Evolutionary conservation across 768 basidiomycete genomes (phyloP).

Genomic region (Cyclocybe aegerita): DNA sequence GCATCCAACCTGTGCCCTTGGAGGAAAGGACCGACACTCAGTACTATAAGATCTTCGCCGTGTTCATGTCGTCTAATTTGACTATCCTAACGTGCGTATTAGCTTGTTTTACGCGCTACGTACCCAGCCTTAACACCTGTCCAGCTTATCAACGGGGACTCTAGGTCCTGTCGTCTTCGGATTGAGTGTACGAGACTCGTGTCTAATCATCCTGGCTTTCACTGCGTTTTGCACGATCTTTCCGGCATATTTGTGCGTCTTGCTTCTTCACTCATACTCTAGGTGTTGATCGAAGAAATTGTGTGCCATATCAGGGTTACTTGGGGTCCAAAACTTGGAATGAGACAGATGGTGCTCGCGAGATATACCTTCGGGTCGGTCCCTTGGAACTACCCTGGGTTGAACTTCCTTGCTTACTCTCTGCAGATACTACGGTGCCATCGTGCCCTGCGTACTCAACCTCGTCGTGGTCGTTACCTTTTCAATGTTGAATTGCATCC

Average conservation of each 20-base stretch:
- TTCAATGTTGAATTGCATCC: conserved; percentile 59
- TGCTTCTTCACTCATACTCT: not conserved
- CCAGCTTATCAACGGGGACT: conserved; percentile 62
- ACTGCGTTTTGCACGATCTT: conserved; percentile 54
- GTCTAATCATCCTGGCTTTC: conserved; percentile 62
- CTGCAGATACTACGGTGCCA: conserved; percentile 43
- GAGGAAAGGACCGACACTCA: conserved; percentile 60
- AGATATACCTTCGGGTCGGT: conserved; percentile 35
- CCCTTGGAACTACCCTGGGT: not conserved
- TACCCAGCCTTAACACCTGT: not conserved
- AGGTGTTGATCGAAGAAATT: not conserved
- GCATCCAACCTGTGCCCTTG: conserved; percentile 52
- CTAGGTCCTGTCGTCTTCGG: conserved; percentile 60
- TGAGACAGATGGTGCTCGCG: conserved; percentile 81
- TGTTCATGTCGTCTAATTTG: conserved; percentile 70
- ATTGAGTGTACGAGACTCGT: conserved; percentile 59
- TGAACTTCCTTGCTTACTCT: not conserved
- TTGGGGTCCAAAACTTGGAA: conserved; percentile 82
- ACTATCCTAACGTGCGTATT: conserved; percentile 53
- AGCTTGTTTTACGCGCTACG: not conserved
- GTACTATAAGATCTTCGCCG: conserved; percentile 66
- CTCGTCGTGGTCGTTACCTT: conserved; percentile 56
- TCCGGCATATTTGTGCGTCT: conserved; percentile 57
- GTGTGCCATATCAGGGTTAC: conserved; percentile 35
- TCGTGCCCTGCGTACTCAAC: conserved; percentile 49